Base-by-base conservation (phyloP, 2,329 filamentous ascomycete species). In the Plenodomus tracheiphilus region DNA sequence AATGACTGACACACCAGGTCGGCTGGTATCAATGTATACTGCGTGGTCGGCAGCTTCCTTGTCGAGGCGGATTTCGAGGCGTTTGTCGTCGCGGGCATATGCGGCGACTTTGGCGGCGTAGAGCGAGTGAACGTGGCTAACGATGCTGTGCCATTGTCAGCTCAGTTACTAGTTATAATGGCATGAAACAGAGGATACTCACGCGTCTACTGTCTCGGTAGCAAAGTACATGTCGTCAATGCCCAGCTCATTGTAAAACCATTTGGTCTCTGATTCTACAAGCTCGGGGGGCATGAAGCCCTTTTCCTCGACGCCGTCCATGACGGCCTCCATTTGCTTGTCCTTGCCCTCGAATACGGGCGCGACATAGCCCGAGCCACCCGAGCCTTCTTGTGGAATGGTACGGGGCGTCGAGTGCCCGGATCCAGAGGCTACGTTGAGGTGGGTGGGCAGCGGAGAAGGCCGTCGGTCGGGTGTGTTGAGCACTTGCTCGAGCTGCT, bases 161-260 rank as follows among this genome's bases (percentile, higher is more conserved):
- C 39, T 18, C n/a, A 32, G 5, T 18, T 11, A 22, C n/a, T 1
- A 4, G 18, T 19, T 9, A 20, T 34, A 28, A 13, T 8, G 17
- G 37, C 9, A 41, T 8, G 30, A 7, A 34, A 19, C 11, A 58
- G 71, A 61, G 63, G 74, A 70, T n/a, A n/a, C n/a, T n/a, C n/a
- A n/a, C n/a, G 90, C 90, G 47, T 89, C 85, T 16, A 88, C 88
- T 4, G 82, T 84, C 78, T 97, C 92, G 59, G 93, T 91, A 70
- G 92, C 86, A 78, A 97, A 97, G 80, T 97, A 97, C 76, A 96
- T 93, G 80, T 97, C 94, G 68, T 99, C 94, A 65, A 99, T 99
- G 62, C 94, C 94, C 19, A 99, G 85, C 74, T 95, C 88, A 71
- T 94, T 89, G 79, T 99, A 99, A 80, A 99, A 99, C 93, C 94